Evolutionary conservation across 495 filamentous ascomycete genomes (phyloP).

Genomic region (Aspergillus funiculosus): DNA sequence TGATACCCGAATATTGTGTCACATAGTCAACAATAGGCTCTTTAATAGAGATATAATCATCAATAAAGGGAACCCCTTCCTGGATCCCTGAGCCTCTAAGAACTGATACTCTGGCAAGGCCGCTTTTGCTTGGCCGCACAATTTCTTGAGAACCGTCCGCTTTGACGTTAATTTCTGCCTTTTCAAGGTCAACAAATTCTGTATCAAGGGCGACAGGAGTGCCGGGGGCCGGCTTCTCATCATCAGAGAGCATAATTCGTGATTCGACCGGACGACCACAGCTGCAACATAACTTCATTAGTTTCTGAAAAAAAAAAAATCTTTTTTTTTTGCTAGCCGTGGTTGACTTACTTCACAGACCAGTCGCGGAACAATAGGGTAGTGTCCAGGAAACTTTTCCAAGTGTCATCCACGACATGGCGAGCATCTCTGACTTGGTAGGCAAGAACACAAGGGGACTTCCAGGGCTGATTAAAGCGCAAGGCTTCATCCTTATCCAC

Average conservation of each 20-base stretch:
- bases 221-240: conserved; percentile 61
- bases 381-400: conserved; percentile 79
- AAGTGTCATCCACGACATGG: conserved; percentile 72
- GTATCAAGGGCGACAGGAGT: conserved; percentile 87
- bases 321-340: background rate
- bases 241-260: conserved; percentile 53
- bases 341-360: conserved; percentile 51
- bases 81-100: conserved; percentile 68
- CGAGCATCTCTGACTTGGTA: conserved; percentile 74
- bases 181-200: conserved; percentile 86
- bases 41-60: conserved; percentile 89
- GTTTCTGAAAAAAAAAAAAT: background rate
- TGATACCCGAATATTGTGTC: conserved; percentile 87
- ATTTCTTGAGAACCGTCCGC: conserved; percentile 83
- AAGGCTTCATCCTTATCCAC: conserved; percentile 75
- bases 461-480: conserved; percentile 83
- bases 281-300: conserved; percentile 15
- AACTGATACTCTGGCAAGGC: conserved; percentile 82
- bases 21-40: conserved; percentile 95
- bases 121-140: conserved; percentile 75
- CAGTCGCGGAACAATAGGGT: conserved; percentile 73
- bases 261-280: conserved; percentile 36
- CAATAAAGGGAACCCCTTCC: conserved; percentile 84
- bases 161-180: conserved; percentile 88
- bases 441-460: conserved; percentile 76